Base-by-base conservation (phyloP, 129 eudicot genomes). In the Tagetes erecta region DNA sequence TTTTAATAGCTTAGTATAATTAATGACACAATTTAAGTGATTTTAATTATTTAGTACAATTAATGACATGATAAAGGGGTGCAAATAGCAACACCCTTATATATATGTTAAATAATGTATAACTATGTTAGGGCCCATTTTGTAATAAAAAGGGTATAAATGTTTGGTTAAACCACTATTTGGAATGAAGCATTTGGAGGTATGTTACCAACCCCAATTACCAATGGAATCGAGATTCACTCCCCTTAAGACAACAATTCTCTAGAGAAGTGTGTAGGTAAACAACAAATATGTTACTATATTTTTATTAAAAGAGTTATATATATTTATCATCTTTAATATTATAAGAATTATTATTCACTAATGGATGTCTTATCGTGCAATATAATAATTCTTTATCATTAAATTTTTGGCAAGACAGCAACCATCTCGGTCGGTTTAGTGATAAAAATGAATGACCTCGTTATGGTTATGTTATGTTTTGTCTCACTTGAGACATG, bases 121-220 rank as follows among this genome's bases (percentile, higher is more conserved):
- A 40, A n/a, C 6, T 40, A 65, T 41, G 31, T 71, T 53, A 1
- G 72, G 42, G 42, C 53, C 52, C 40, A 49, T 46, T 44, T 58
- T 62, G 20, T 75, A 27, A 68, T 70, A 78, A 67, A 44, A 79
- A 64, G 70, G 67, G 73, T 72, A 42, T 72, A 72, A 64, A 64
- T 52, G 82, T 79, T 72, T 65, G 82, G 82, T 79, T 79, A 72
- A 79, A 79, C 82, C 58, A 79, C 78, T 72, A 41, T 64, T 79
- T 79, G 82, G 82, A 79, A 64, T 64, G 78, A 72, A 72, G 82
- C 63, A 34, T 72, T 52, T 50, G 68, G 78, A 79, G 47, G 73
- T 72, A 34, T 79, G 68, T 72, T 55, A 52, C 78, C 78, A 64
- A 79, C 56, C 67, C 82, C 62, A 62, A 36, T 36, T 64, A 70